Base-by-base conservation (phyloP, 169 alveolate species). In the Toxoplasma gondii region DNA sequence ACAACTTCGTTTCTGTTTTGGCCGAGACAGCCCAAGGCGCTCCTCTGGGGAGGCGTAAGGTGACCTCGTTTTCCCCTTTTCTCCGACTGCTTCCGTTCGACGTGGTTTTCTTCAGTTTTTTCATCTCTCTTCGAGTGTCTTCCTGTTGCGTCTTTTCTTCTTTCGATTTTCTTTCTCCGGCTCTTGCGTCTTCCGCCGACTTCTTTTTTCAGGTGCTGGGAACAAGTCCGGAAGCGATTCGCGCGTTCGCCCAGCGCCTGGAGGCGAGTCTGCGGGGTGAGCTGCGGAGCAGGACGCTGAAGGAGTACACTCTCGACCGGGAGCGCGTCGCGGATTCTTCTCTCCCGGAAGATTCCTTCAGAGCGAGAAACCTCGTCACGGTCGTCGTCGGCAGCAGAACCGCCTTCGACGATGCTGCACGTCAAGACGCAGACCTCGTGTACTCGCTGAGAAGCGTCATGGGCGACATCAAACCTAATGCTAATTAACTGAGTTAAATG, bases 151-250 rank as follows among this genome's bases (percentile, higher is more conserved):
- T 34, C 31, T 34, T 78, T 34, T 34, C 87, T 78, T 34, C 22
- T 38, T 34, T 16, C 53, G 22, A 10, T 19, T 27, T 38, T 82
- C 31, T 31, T 16, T 34, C 58, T 82, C n/a, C n/a, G n/a, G n/a
- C n/a, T n/a, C n/a, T n/a, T n/a, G n/a, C n/a, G n/a, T n/a, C n/a
- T n/a, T n/a, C n/a, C n/a, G n/a, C n/a, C n/a, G n/a, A n/a, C n/a
- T n/a, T n/a, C n/a, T n/a, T n/a, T n/a, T n/a, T 53, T 31, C 70
- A 92, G 95, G 78, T 92, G 29, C 58, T 92, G 44, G 34, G 27
- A n/a, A 92, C 95, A 22, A 82, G 86, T 22, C 44, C 80, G 19
- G 92, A 24, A 22, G 90, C 44, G 34, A 36, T 92, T 34, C 53
- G 36, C 53, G 16, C 49, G 38, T 83, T 92, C 34, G 95, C 95